Conservation (phyloP, 805 yeast genomes). For the Hanseniaspora clermontiae region DNA sequence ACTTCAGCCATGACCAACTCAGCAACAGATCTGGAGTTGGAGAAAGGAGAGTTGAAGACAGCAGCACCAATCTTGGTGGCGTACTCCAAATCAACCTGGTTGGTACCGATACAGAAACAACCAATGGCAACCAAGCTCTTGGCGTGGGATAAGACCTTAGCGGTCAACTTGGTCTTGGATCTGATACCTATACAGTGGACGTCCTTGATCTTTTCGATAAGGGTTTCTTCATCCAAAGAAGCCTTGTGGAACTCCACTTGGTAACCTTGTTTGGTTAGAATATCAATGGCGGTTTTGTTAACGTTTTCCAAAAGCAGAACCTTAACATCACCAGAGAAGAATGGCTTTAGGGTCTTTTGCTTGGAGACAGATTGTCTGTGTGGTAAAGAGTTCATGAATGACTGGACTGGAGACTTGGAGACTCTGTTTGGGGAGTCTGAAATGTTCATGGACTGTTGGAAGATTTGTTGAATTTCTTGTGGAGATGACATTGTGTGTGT, state of each 20-base stretch:
- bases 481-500: slow-evolving; percentile 44
- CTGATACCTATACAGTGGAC: slow-evolving; percentile 97
- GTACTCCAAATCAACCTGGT: slow-evolving; percentile 84
- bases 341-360: slow-evolving; percentile 78
- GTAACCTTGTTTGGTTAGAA: slow-evolving; percentile 81
- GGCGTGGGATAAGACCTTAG: slow-evolving; percentile 68
- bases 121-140: slow-evolving; percentile 83
- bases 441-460: slow-evolving; percentile 41
- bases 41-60: slow-evolving; percentile 96
- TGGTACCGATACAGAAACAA: slow-evolving; percentile 98
- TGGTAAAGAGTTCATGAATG: slow-evolving; percentile 44
- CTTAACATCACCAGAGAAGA: slow-evolving; percentile 89
- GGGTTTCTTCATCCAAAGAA: slow-evolving; percentile 81
- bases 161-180: slow-evolving; percentile 85
- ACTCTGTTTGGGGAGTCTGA: slow-evolving; percentile 57
- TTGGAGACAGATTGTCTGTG: slow-evolving; percentile 33
- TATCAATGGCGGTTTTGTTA: slow-evolving; percentile 79
- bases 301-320: slow-evolving; percentile 85
- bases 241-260: slow-evolving; percentile 90
- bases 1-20: slow-evolving; percentile 93
- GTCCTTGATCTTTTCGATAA: slow-evolving; percentile 82
- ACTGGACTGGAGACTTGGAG: slow-evolving; percentile 69
- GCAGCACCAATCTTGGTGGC: slow-evolving; percentile 92
- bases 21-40: slow-evolving; percentile 96
- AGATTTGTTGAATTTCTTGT: slow-evolving; percentile 51